Conservation (phyloP, 179 eudicot genomes). For the Spinacia oleracea region DNA sequence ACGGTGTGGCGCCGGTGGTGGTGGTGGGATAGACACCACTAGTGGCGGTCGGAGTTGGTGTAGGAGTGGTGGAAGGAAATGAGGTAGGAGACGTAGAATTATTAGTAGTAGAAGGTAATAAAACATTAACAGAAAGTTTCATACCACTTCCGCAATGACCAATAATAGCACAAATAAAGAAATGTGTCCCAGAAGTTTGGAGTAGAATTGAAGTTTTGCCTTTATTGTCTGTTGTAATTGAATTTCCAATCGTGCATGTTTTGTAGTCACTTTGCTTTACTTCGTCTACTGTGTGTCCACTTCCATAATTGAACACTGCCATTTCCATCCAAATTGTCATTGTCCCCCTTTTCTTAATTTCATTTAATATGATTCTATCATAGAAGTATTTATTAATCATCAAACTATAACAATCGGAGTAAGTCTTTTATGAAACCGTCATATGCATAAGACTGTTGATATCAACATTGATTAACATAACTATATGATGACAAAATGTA, state of each 20-base stretch:
- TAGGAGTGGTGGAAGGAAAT: slow-evolving; percentile 19
- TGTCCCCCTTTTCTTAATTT: too few species aligned
- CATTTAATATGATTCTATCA: too few species aligned
- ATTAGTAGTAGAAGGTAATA: slow-evolving; percentile 19
- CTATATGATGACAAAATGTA: too few species aligned
- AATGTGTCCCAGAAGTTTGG: slow-evolving; percentile 63
- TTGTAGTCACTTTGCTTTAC: slow-evolving; percentile 64
- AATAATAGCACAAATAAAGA: slow-evolving; percentile 67
- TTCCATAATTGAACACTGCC: slow-evolving; percentile 67
- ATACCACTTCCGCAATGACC: slow-evolving; percentile 85
- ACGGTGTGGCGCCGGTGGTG: slow-evolving; percentile 8
- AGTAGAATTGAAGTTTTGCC: slow-evolving; percentile 66
- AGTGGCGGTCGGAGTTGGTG: slow-evolving; percentile 18
- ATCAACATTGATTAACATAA: too few species aligned
- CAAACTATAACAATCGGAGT: too few species aligned
- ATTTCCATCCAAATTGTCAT: slow-evolving; percentile 1
- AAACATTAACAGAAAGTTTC: slow-evolving; percentile 65
- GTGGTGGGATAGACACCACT: not conserved
- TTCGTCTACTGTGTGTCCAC: slow-evolving; percentile 82
- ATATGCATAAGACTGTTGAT: too few species aligned
- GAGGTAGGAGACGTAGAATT: slow-evolving; percentile 25
- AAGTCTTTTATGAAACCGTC: too few species aligned
- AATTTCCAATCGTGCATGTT: slow-evolving; percentile 60
- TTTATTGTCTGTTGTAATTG: slow-evolving; percentile 57
- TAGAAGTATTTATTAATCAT: too few species aligned